Evolutionary conservation across 495 filamentous ascomycete genomes (phyloP).

Genomic region (Clavariopsis aquatica): DNA sequence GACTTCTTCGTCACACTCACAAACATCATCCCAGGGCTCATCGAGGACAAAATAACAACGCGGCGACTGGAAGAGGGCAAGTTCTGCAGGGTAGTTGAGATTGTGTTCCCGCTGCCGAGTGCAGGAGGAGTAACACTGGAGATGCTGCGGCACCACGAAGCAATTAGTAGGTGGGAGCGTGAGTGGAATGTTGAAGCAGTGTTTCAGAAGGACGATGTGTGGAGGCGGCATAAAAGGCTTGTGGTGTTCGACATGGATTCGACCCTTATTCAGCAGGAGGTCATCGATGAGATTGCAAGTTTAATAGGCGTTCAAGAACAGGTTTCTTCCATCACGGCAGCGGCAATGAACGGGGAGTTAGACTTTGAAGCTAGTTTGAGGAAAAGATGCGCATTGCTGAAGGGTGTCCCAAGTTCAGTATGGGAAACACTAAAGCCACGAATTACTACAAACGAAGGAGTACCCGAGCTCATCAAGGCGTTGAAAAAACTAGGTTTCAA

Average conservation of each 20-base stretch:
- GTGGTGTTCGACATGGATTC: slow-evolving; percentile 98
- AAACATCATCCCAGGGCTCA: slow-evolving; percentile 58
- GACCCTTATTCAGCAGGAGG: slow-evolving; percentile 92
- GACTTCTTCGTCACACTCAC: slow-evolving; percentile 70
- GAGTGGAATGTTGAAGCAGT: slow-evolving; percentile 87
- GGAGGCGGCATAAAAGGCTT: slow-evolving; percentile 72
- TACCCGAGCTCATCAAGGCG: slow-evolving; percentile 66
- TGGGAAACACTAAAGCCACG: slow-evolving; percentile 74
- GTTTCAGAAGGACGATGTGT: slow-evolving; percentile 69
- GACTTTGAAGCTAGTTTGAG: slow-evolving; percentile 83
- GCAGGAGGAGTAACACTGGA: slow-evolving; percentile 68
- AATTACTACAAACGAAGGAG: slow-evolving; percentile 80
- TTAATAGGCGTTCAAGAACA: slow-evolving; percentile 70
- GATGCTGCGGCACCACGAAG: slow-evolving; percentile 74
- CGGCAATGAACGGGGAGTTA: slow-evolving; percentile 96
- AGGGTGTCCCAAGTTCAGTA: slow-evolving; percentile 74
- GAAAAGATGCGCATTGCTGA: slow-evolving; percentile 75
- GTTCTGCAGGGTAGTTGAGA: slow-evolving; percentile 30
- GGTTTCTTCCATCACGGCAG: slow-evolving; percentile 79
- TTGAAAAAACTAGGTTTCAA: slow-evolving; percentile 77
- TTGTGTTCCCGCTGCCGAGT: slow-evolving; percentile 58
- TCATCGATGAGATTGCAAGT: slow-evolving; percentile 90
- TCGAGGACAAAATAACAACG: slow-evolving; percentile 71
- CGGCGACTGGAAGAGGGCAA: slow-evolving; percentile 26
- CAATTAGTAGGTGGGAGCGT: slow-evolving; percentile 76